phyloP scores from a whole-genome alignment of 2,329 filamentous ascomycete genomes.

The Dactylonectria estremocensis region DNA sequence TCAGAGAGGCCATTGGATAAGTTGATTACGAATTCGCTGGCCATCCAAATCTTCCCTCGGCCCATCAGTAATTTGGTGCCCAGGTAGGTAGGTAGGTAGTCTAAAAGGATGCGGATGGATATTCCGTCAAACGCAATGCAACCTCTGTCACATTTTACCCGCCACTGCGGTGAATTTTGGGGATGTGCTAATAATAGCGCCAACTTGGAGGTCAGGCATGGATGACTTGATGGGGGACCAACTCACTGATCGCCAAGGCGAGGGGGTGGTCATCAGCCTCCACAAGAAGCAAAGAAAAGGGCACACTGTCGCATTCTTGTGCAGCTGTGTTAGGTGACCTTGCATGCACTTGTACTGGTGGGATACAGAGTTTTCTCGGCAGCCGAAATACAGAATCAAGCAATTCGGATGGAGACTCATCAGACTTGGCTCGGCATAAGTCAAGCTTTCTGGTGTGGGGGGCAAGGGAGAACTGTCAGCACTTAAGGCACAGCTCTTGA shows the following conservation, averaged over 20 bases:
- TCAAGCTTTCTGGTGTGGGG: neutral
- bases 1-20: neutral
- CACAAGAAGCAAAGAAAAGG: slow-evolving; percentile 20
- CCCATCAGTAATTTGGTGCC: too few species aligned
- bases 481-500: neutral
- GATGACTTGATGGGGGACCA: slow-evolving; percentile 27
- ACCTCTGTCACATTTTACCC: neutral
- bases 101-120: neutral
- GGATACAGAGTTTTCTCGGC: slow-evolving; percentile 5
- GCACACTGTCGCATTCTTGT: slow-evolving; percentile 23
- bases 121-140: slow-evolving; percentile 16
- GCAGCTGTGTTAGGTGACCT: slow-evolving; percentile 24
- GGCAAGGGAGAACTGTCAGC: neutral
- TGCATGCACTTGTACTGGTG: neutral
- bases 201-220: slow-evolving; percentile 22
- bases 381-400: neutral
- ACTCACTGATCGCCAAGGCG: slow-evolving; percentile 12
- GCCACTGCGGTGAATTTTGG: slow-evolving; percentile 2
- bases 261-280: slow-evolving; percentile 25
- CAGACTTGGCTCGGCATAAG: neutral
- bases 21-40: neutral
- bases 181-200: slow-evolving; percentile 26
- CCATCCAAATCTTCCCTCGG: neutral
- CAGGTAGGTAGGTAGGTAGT: too few species aligned
- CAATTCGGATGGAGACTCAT: neutral